phyloP scores from a whole-genome alignment of 768 basidiomycete species.

The Suillus lakei region DNA sequence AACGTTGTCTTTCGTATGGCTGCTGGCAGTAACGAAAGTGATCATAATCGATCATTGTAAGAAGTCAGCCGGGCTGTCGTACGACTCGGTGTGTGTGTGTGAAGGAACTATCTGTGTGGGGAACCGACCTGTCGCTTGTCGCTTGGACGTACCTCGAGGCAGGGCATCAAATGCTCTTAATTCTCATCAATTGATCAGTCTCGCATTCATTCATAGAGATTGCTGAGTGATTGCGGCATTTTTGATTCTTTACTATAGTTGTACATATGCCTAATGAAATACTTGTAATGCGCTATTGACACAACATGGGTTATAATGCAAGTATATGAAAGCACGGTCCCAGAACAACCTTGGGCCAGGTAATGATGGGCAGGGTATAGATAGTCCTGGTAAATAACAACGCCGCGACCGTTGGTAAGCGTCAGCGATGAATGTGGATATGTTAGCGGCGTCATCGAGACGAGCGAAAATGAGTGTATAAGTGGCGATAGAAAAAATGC shows the following conservation, averaged over 20 bases:
- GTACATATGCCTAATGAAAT: constrained; percentile 40
- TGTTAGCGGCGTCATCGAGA: constrained; percentile 37
- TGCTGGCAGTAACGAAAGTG: constrained; percentile 1
- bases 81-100: not conserved
- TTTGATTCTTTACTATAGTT: constrained; percentile 30
- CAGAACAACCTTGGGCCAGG: constrained; percentile 7
- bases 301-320: constrained; percentile 39
- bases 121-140: not conserved
- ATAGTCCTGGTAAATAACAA: constrained; percentile 37
- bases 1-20: not conserved
- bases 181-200: constrained; percentile 1
- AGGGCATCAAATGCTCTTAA: not conserved
- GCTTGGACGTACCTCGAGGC: not conserved
- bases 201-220: not conserved
- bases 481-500: constrained; percentile 24
- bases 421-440: constrained; percentile 21
- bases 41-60: not conserved
- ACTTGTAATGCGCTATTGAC: constrained; percentile 41
- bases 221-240: constrained; percentile 29
- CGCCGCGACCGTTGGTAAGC: constrained; percentile 16
- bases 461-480: constrained; percentile 20
- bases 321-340: constrained; percentile 10
- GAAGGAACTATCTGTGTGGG: not conserved
- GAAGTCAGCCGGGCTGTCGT: not conserved
- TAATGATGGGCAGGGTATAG: constrained; percentile 30